Percentiles rank a stretch among this genome's conserved stretches.
phyloP scores from a whole-genome alignment of 2,329 filamentous ascomycete species.

The Emericellopsis atlantica region DNA sequence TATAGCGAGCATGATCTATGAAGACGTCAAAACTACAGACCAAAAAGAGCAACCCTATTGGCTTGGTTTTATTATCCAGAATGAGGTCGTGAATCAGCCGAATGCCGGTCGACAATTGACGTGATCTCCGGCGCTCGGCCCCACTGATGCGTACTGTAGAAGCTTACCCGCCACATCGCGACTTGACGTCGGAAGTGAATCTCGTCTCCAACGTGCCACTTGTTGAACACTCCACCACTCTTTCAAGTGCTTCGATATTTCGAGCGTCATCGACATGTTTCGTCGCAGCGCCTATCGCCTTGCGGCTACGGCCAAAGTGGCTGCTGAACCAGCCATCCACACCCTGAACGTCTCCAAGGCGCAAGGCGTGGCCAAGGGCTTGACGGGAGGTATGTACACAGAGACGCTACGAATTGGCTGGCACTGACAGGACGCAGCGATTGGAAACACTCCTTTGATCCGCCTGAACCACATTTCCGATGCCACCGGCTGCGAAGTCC shows the following conservation, averaged over 20 bases:
- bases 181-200: background rate
- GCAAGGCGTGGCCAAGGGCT: slow-evolving; percentile 64
- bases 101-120: slow-evolving; percentile 1
- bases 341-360: slow-evolving; percentile 64
- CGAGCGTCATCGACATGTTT: slow-evolving; percentile 41
- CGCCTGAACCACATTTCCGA: slow-evolving; percentile 78
- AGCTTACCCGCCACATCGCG: background rate
- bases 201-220: background rate
- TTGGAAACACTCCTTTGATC: slow-evolving; percentile 94
- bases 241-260: too few relatives aligned
- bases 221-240: too few relatives aligned
- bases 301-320: slow-evolving; percentile 37
- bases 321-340: slow-evolving; percentile 37
- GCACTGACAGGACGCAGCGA: slow-evolving; percentile 44
- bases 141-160: too few relatives aligned
- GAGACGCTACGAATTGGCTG: background rate
- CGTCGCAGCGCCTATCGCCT: slow-evolving; percentile 57
- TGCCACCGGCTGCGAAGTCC: slow-evolving; percentile 83
- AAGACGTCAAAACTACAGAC: too few relatives aligned
- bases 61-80: too few relatives aligned
- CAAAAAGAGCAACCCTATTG: too few relatives aligned
- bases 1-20: too few relatives aligned
- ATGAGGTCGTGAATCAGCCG: background rate
- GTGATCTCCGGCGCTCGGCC: slow-evolving; percentile 4
- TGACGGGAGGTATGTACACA: slow-evolving; percentile 58